Evolutionary conservation across 2,329 filamentous ascomycete species (phyloP), one percentile per base, ranked within the genome.

Genomic region (Sclerotinia spermophila): DNA sequence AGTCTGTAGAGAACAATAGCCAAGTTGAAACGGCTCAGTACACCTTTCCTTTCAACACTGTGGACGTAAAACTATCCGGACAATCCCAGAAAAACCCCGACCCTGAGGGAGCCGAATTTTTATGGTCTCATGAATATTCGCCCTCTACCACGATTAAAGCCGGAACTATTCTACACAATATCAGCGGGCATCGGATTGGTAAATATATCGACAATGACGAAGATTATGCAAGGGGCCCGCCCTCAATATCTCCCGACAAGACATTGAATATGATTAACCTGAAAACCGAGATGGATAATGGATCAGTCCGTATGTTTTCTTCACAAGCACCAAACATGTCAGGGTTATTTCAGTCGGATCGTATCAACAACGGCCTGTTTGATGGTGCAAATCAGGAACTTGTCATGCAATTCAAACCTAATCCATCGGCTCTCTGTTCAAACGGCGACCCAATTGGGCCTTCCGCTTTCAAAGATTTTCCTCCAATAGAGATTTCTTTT

Each of bases 401-500:
- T 8, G 53, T 75, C 8, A 71, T 79, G 61, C 72, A 72, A 13
- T 78, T 79, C 44, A 69, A 71, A n/a, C 77, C 78, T 5, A 77
- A 79, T 70, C 77, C 78, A 10, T 79, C 75, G 67, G 69, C 59
- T 51, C 27, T 53, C 6, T 62, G 38, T n/a, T 33, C 53, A n/a
- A 66, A 62, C 38, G 67, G 67, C n/a, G 56, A 66, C 19, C 17
- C 45, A 11, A 68, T 76, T 27, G 76, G 76, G 10, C 33, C 70
- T 19, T 67, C 72, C 42, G 74, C 74, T 15, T 56, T 78, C 6
- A 73, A 70, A 11, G 73, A 72, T n/a, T 79, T 78, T 44, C 79
- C 79, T 15, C 56, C 70, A 2, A 66, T 80, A 24, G 78, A 80
- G 69, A 78, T 80, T 67, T 58, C 56, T 5, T 76, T 79, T 53